Conservation (phyloP, 1,284 basidiomycete genomes). For the Marasmius tenuissimus region DNA sequence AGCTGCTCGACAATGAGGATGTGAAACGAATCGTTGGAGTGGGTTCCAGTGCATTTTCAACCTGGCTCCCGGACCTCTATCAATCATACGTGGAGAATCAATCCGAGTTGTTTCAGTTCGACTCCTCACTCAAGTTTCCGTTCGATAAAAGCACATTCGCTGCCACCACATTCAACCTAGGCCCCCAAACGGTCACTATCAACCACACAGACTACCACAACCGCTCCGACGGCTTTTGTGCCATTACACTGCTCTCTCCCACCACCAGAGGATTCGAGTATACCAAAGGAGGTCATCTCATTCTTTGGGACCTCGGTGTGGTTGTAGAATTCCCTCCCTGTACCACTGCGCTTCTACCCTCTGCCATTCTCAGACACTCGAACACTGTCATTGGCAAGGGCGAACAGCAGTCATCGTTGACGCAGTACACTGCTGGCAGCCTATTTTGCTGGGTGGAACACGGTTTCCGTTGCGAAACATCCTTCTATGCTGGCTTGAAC, state of each 20-base stretch:
- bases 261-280: background rate
- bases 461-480: too few relatives aligned
- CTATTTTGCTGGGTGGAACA: slow-evolving; percentile 1
- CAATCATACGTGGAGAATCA: background rate
- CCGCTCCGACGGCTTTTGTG: slow-evolving; percentile 1
- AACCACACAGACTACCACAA: slow-evolving; percentile 5
- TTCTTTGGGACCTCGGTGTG: background rate
- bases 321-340: background rate
- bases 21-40: too few relatives aligned
- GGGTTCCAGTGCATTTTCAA: too few relatives aligned
- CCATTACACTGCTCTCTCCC: background rate
- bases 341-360: background rate
- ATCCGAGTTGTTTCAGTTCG: too few relatives aligned
- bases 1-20: too few relatives aligned
- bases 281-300: background rate
- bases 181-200: slow-evolving; percentile 2
- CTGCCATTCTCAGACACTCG: slow-evolving; percentile 1
- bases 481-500: too few relatives aligned
- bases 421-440: slow-evolving; percentile 2
- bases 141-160: slow-evolving; percentile 6
- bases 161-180: slow-evolving; percentile 4
- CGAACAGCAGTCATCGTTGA: background rate
- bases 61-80: too few relatives aligned
- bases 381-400: background rate
- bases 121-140: background rate